Percentiles rank a stretch among this genome's conserved stretches.
Evolutionary conservation across 2,329 filamentous ascomycete genomes (phyloP).

Genomic region (Colletotrichum plurivorum): DNA sequence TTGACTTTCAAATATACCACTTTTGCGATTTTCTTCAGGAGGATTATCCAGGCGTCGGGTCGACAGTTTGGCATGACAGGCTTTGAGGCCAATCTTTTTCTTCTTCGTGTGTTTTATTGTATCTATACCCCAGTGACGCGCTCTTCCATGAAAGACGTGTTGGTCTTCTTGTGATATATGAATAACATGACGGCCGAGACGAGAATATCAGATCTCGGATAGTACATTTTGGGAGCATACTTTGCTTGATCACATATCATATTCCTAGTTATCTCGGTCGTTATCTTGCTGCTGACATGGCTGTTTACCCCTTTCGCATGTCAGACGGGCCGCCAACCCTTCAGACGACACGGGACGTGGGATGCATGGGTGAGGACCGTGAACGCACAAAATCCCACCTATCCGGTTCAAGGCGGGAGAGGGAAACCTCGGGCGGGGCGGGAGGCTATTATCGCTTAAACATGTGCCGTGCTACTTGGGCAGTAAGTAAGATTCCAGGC

Average conservation of each 20-base stretch:
- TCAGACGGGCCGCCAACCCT: not conserved
- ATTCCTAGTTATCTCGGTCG: not conserved
- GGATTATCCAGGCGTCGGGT: constrained; percentile 9
- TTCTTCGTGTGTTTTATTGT: constrained; percentile 27
- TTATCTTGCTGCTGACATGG: constrained; percentile 1
- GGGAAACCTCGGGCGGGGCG: not conserved
- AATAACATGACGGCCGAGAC: constrained; percentile 23
- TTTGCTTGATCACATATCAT: not conserved
- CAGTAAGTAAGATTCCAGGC: not conserved
- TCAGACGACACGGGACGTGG: constrained; percentile 4
- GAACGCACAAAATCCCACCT: constrained; percentile 11
- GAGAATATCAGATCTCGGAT: constrained; percentile 5
- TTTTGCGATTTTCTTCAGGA: constrained; percentile 26
- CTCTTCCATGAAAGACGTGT: constrained; percentile 2
- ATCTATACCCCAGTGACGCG: constrained; percentile 36
- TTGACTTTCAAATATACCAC: constrained; percentile 31
- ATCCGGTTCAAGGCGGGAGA: not conserved
- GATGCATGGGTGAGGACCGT: not conserved
- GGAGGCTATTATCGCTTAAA: no score
- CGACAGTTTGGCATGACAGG: constrained; percentile 10
- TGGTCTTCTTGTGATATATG: constrained; percentile 15
- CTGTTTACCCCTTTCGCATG: not conserved
- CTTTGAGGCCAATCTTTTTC: not conserved
- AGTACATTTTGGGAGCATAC: constrained; percentile 16
- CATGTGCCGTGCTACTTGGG: not conserved